These are phyloP conservation scores for Pestalotiopsis sp. DNA, from an alignment of 2,329 filamentous ascomycete genomes.

Conservation along the genomic window DNA sequence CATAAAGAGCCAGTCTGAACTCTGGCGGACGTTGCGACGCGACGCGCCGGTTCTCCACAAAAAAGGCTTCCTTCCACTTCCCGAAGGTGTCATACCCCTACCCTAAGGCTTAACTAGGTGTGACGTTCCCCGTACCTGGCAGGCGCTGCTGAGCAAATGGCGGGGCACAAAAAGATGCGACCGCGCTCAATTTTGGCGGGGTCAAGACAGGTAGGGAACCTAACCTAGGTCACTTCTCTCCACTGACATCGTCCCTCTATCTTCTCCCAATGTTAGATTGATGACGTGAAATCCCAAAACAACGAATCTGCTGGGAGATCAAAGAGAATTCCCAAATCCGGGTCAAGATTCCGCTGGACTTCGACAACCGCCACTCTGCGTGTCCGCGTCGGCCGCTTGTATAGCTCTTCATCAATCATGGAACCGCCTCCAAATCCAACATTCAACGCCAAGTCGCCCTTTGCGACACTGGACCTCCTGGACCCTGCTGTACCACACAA, in stretches of 20 bases:
- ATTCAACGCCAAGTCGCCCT: slow-evolving; percentile 10
- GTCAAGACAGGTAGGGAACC: too few species aligned
- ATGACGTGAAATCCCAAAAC: neutral
- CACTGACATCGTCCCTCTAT: too few species aligned
- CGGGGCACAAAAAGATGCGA: neutral
- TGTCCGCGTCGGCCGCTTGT: neutral
- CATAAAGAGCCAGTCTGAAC: too few species aligned
- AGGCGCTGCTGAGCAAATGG: neutral
- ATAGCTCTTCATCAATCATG: neutral
- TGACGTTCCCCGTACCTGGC: too few species aligned
- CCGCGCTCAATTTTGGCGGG: neutral
- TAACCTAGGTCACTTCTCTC: too few species aligned
- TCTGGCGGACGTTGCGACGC: too few species aligned
- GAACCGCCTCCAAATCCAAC: slow-evolving; percentile 5
- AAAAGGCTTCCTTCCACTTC: too few species aligned
- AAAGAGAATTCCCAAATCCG: neutral
- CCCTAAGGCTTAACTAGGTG: too few species aligned
- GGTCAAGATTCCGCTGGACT: neutral
- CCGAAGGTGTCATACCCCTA: too few species aligned
- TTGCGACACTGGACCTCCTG: slow-evolving; percentile 46
- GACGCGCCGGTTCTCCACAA: too few species aligned
- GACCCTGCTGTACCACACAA: slow-evolving; percentile 46
- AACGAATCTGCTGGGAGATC: neutral
- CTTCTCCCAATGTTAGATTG: neutral
- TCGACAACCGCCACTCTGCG: neutral